phyloP scores from a whole-genome alignment of 2,329 filamentous ascomycete genomes.

The Penicillium verrucosum region DNA sequence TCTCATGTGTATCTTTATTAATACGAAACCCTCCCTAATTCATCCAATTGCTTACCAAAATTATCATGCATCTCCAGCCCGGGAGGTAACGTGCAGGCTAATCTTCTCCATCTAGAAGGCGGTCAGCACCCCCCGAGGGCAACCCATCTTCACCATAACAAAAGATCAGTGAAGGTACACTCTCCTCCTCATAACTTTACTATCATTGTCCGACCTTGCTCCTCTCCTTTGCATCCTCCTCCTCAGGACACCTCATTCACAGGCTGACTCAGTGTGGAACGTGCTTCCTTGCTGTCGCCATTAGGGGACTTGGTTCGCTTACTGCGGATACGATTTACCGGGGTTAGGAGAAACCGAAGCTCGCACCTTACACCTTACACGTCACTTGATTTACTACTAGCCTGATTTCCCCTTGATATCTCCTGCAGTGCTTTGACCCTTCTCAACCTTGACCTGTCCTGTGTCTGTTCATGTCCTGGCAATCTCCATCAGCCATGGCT shows the following conservation, averaged over 20 bases:
- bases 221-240: conserved; percentile 2
- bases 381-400: conserved; percentile 1
- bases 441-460: neutral
- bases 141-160: conserved; percentile 21
- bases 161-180: conserved; percentile 19
- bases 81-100: neutral
- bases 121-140: conserved; percentile 17
- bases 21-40: neutral
- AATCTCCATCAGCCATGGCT: conserved; percentile 62
- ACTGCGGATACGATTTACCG: conserved; percentile 16
- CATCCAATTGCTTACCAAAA: neutral
- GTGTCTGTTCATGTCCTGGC: conserved; percentile 61
- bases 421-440: neutral
- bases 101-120: conserved; percentile 15
- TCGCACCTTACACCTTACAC: conserved; percentile 9
- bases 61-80: neutral
- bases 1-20: neutral
- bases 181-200: conserved; percentile 10
- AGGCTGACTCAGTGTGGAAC: conserved; percentile 18
- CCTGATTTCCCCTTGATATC: neutral
- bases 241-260: neutral
- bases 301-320: conserved; percentile 19
- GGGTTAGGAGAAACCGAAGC: conserved; percentile 26
- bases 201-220: conserved; percentile 12
- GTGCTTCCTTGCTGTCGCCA: conserved; percentile 16